phyloP scores from a whole-genome alignment of 306 rosid species.

The Cucurbita argyrosperma region DNA sequence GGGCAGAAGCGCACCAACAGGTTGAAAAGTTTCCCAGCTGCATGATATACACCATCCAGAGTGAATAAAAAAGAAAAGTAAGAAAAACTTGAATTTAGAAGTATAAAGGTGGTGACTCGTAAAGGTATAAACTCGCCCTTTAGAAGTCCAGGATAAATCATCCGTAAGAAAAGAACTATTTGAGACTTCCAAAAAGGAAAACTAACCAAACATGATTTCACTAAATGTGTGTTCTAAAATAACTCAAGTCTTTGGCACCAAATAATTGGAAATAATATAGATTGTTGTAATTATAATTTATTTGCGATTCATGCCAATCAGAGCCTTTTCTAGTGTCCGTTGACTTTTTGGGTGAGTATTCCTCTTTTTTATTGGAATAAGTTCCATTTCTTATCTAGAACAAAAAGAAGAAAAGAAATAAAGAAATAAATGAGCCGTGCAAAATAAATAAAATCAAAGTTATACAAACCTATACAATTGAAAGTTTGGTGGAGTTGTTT shows the following conservation, averaged over 20 bases:
- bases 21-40: constrained; percentile 99
- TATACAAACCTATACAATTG: constrained; percentile 71
- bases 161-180: background rate
- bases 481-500: constrained; percentile 76
- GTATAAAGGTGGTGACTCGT: background rate
- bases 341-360: background rate
- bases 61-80: background rate
- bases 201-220: background rate
- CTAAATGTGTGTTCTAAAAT: background rate
- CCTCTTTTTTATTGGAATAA: background rate
- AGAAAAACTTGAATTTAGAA: background rate
- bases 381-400: background rate
- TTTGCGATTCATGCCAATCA: background rate
- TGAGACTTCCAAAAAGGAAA: background rate
- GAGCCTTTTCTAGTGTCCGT: background rate
- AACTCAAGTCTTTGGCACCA: background rate
- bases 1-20: constrained; percentile 91
- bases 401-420: background rate
- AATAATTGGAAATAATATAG: background rate
- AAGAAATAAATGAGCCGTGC: background rate
- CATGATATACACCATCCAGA: background rate
- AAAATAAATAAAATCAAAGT: background rate
- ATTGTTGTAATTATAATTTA: background rate
- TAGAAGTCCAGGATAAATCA: background rate
- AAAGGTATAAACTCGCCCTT: background rate